phyloP scores from a whole-genome alignment of 352 stramenopile genomes.

The Phytophthora citrophthora region DNA sequence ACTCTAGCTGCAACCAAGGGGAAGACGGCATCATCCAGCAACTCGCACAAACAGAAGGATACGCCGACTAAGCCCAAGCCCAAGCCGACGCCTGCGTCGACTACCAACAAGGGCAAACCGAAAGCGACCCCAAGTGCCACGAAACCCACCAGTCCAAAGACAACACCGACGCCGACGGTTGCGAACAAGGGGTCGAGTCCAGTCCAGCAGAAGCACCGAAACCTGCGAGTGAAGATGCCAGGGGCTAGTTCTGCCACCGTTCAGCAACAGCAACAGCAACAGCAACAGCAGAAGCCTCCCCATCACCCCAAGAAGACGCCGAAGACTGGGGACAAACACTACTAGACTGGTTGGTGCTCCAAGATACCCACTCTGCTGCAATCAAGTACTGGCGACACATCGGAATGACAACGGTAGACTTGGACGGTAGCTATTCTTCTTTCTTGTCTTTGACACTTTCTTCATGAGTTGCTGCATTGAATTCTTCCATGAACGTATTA shows the following conservation, averaged over 20 bases:
- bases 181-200: neutral
- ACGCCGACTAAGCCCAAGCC: slow-evolving; percentile 3
- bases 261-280: slow-evolving; percentile 1
- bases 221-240: neutral
- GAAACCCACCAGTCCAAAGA: neutral
- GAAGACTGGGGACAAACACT: neutral
- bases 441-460: too few species aligned
- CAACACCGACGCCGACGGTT: slow-evolving; percentile 1
- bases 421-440: neutral
- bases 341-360: neutral
- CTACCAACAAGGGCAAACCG: neutral
- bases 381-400: slow-evolving; percentile 8
- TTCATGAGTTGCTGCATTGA: too few species aligned
- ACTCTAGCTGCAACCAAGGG: neutral
- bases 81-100: neutral
- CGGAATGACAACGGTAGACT: slow-evolving; percentile 11
- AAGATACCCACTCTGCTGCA: neutral
- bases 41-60: neutral
- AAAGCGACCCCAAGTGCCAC: slow-evolving; percentile 7
- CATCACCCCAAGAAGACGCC: slow-evolving; percentile 1
- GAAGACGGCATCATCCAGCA: neutral
- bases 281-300: neutral
- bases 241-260: too few species aligned
- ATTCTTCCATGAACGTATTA: too few species aligned
- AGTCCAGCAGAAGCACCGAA: slow-evolving; percentile 4